Percentiles rank a stretch among this genome's conserved stretches.
phyloP scores from a whole-genome alignment of 1,139 yeast genomes.

The Hanseniaspora gamundiae region DNA sequence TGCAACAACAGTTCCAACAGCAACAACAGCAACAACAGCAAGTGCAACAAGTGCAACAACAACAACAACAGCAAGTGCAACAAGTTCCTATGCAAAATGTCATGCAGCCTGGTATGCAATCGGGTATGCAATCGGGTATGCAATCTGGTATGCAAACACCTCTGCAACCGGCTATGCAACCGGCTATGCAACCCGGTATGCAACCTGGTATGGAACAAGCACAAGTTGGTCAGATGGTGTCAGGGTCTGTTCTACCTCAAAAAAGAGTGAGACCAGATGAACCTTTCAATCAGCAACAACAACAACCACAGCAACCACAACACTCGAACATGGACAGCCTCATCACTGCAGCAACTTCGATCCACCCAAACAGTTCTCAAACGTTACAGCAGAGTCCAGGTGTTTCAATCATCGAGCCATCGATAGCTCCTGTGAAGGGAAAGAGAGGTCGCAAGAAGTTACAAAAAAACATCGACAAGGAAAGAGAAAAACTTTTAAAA shows the following conservation, averaged over 20 bases:
- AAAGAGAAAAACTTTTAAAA: conserved; percentile 1
- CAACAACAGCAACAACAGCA: background rate
- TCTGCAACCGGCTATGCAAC: too few relatives aligned
- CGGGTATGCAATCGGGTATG: background rate
- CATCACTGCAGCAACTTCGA: conserved; percentile 21
- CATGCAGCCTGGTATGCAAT: background rate
- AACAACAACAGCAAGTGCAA: conserved; percentile 10
- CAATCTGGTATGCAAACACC: too few relatives aligned
- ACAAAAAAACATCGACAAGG: conserved; percentile 1
- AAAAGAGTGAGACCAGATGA: conserved; percentile 3
- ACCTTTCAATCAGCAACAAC: conserved; percentile 4
- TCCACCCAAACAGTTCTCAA: too few relatives aligned
- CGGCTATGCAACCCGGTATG: too few relatives aligned
- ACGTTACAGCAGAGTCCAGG: too few relatives aligned
- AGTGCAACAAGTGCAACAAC: conserved; percentile 12
- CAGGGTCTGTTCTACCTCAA: conserved; percentile 4
- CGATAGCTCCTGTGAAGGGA: background rate
- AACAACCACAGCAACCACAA: conserved; percentile 11
- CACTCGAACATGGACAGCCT: conserved; percentile 20
- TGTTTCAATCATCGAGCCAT: too few relatives aligned
- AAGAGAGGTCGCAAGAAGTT: background rate
- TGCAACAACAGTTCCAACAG: conserved; percentile 7
- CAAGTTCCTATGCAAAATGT: background rate
- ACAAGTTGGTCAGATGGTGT: too few relatives aligned
- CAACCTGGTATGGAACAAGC: too few relatives aligned